These are phyloP conservation scores for Phytomonas sp. DNA, from an alignment of 208 protist species.

Conservation along the genomic window DNA sequence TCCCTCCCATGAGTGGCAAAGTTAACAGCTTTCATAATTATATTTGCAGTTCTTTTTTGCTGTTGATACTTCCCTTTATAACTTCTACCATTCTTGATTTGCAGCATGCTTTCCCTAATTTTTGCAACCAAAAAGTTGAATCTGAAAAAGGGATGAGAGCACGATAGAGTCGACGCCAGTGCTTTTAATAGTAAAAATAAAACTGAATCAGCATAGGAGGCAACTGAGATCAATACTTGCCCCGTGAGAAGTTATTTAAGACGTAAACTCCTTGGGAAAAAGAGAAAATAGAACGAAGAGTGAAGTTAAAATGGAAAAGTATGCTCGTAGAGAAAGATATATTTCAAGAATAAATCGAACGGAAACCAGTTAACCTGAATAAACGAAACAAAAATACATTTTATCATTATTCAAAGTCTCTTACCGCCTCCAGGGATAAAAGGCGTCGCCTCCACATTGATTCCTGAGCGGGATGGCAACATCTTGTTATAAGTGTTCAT, in stretches of 20 bases:
- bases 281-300: conserved; percentile 5
- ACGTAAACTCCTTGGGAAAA: background rate
- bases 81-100: too few species aligned
- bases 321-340: conserved; percentile 12
- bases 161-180: too few species aligned
- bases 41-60: conserved; percentile 14
- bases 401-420: conserved; percentile 4
- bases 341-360: conserved; percentile 10
- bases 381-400: background rate
- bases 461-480: conserved; percentile 48
- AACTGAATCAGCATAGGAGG: too few species aligned
- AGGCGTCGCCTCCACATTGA: conserved; percentile 57
- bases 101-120: too few species aligned
- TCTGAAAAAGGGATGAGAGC: too few species aligned
- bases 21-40: background rate
- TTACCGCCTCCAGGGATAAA: conserved; percentile 39
- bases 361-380: background rate
- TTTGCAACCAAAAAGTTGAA: too few species aligned
- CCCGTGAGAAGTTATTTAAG: background rate
- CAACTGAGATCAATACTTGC: too few species aligned
- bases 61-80: conserved; percentile 5
- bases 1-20: too few species aligned
- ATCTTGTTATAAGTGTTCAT: too few species aligned
- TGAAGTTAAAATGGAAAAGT: conserved; percentile 9
- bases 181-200: too few species aligned